Evolutionary conservation across 129 eudicot genomes (phyloP).

Genomic region (Oenanthe sinensis): DNA sequence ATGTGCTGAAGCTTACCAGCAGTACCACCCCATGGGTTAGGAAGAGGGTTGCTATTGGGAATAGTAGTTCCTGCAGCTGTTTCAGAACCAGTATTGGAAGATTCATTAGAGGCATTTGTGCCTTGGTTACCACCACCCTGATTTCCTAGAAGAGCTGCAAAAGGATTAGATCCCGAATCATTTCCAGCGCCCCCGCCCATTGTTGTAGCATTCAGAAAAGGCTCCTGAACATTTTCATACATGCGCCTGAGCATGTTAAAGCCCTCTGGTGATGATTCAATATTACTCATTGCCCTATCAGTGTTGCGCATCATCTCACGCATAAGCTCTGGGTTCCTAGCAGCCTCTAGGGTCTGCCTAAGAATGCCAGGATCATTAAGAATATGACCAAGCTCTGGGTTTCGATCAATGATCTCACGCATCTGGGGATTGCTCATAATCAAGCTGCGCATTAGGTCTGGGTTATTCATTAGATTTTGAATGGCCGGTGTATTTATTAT

Average conservation of each 20-base stretch:
- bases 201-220: slow-evolving; percentile 87
- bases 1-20: slow-evolving; percentile 34
- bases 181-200: slow-evolving; percentile 46
- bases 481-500: slow-evolving; percentile 79
- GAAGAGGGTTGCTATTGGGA: slow-evolving; percentile 90
- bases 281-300: slow-evolving; percentile 95
- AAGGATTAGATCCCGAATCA: slow-evolving; percentile 64
- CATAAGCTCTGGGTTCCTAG: slow-evolving; percentile 94
- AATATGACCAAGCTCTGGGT: slow-evolving; percentile 81
- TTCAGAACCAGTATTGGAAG: slow-evolving; percentile 55
- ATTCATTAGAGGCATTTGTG: slow-evolving; percentile 42
- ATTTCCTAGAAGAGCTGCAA: slow-evolving; percentile 83
- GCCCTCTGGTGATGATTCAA: slow-evolving; percentile 96
- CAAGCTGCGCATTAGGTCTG: slow-evolving; percentile 75
- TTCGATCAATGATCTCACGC: slow-evolving; percentile 74
- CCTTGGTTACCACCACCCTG: slow-evolving; percentile 46
- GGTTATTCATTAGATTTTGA: slow-evolving; percentile 64
- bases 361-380: slow-evolving; percentile 64
- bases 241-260: slow-evolving; percentile 94
- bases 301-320: slow-evolving; percentile 98
- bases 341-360: slow-evolving; percentile 86
- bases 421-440: slow-evolving; percentile 93
- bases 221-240: slow-evolving; percentile 98
- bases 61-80: slow-evolving; percentile 41
- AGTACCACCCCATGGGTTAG: slow-evolving; percentile 78